Percentiles rank a stretch among this genome's conserved stretches.
phyloP scores from a whole-genome alignment of 2,329 filamentous ascomycete genomes.

The Pseudocercospora cruenta region DNA sequence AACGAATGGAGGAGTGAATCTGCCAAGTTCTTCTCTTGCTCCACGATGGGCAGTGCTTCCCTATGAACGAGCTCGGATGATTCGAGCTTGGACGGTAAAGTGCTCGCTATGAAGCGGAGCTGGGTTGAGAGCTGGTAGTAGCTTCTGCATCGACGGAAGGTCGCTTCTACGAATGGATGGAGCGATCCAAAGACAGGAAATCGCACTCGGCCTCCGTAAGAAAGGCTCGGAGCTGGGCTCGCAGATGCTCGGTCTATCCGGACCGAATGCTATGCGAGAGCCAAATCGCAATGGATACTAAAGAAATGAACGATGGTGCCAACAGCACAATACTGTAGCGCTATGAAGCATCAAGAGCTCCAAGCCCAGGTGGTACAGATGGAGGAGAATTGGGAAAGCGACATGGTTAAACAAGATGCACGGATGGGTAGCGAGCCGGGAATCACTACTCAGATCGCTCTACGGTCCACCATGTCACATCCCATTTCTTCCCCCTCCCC shows the following conservation, averaged over 20 bases:
- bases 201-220: neutral
- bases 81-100: neutral
- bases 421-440: slow-evolving; percentile 6
- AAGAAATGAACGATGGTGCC: neutral
- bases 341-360: neutral
- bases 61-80: neutral
- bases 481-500: neutral
- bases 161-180: neutral
- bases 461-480: neutral
- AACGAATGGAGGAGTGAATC: slow-evolving; percentile 29
- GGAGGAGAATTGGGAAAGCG: neutral
- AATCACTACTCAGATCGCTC: neutral
- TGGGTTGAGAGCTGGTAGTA: neutral
- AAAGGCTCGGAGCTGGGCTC: neutral
- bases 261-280: slow-evolving; percentile 1
- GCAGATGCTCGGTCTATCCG: slow-evolving; percentile 3
- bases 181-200: neutral
- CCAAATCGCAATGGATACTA: neutral
- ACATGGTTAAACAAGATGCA: neutral
- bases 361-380: neutral
- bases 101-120: neutral
- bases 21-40: slow-evolving; percentile 26
- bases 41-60: slow-evolving; percentile 27
- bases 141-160: neutral
- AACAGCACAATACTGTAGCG: neutral